Evolutionary conservation across 345 rosid genomes (phyloP), one percentile per base, ranked within the genome.

Genomic region (Acer yangbiense): DNA sequence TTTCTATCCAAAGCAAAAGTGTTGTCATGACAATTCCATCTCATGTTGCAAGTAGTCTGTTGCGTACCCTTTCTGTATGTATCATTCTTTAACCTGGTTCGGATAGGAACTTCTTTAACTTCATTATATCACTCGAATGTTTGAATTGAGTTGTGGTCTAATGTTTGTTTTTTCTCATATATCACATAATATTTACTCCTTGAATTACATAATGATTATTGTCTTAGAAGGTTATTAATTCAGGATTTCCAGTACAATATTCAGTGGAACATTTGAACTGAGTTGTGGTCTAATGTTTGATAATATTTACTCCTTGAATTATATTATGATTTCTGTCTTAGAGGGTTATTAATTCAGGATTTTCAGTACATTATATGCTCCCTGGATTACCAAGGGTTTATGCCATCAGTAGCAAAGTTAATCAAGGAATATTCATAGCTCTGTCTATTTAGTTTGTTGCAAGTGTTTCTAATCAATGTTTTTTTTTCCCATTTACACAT

Each of bases 11-110:
- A 78, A 86, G 89, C 81, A 93, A 82, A 89, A 90, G 88, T 65
- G 92, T 95, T 52, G 92, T 93, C 52, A 80, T 92, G 91, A 93
- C 98, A 73, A 85, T 95, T 75, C 97, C 98, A 80, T 92, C 99
- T 80, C 84, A 93, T 83, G 84, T 91, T 64, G 95, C 98, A 29
- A 90, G 97, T 74, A 77, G 66, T 83, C 86, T 92, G 77, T 79
- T 92, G 80, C 85, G 83, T 73, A 95, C 99, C 70, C 89, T 94
- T 78, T 92, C 97, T 62, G 97, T 92, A 89, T 77, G 93, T 85
- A 78, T 76, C 79, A 13, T 76, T 80, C 68, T 75, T 43, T 17
- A 71, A 29, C 46, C 29, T 46, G 11, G 63, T 63, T 20, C 25
- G 4, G 12, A 32, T 76, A 54, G 61, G 74, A 20, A 4, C 20